phyloP scores from a whole-genome alignment of 495 filamentous ascomycete species.

The Talaromyces borbonicus region DNA sequence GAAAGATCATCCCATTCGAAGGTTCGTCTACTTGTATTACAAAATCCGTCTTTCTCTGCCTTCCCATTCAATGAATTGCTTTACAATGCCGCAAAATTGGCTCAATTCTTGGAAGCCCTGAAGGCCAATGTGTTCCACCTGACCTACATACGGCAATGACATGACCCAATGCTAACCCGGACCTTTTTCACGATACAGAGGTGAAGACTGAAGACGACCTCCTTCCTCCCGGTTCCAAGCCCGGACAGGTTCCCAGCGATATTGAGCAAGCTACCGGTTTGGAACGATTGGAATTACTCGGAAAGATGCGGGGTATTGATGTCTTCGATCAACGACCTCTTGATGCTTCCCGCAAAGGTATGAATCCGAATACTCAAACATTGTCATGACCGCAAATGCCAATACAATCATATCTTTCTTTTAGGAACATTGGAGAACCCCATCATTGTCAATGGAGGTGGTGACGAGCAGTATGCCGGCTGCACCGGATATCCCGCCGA shows the following conservation, averaged over 20 bases:
- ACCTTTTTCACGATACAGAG: constrained; percentile 43
- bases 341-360: constrained; percentile 79
- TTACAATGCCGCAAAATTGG: no score
- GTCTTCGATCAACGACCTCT: constrained; percentile 97
- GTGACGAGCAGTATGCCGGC: constrained; percentile 92
- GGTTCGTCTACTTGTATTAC: constrained; percentile 18
- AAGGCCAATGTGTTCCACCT: no score
- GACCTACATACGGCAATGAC: neutral
- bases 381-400: constrained; percentile 3
- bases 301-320: constrained; percentile 98
- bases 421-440: constrained; percentile 84
- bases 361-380: constrained; percentile 12
- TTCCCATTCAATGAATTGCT: no score
- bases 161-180: constrained; percentile 2
- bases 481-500: constrained; percentile 93
- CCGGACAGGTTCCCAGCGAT: constrained; percentile 85
- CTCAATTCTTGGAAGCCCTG: no score
- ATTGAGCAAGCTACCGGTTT: constrained; percentile 91
- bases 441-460: constrained; percentile 77
- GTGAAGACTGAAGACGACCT: constrained; percentile 76
- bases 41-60: neutral
- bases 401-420: neutral
- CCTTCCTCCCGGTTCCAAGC: constrained; percentile 63
- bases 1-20: constrained; percentile 38
- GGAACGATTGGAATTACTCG: constrained; percentile 95